Evolutionary conservation across 495 filamentous ascomycete genomes (phyloP), one percentile per base, ranked within the genome.

Genomic region (Astrothelium macrocarpum): DNA sequence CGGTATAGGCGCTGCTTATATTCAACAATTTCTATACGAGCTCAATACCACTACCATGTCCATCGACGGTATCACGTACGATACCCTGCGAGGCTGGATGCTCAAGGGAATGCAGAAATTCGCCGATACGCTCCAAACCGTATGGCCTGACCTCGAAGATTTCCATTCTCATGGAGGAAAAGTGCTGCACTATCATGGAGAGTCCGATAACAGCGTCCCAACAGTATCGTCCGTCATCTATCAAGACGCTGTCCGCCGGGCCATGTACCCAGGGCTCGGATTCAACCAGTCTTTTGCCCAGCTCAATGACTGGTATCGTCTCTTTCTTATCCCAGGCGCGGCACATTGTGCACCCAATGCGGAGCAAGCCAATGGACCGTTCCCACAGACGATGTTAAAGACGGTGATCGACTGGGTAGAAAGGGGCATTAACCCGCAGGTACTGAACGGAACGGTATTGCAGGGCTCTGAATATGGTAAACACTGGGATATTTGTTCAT

Each of bases 401-500:
- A 74, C 64, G 34, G 71, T 82, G 23, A 82, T 82, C 49, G 68
- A 78, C 26, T 82, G 80, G 81, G 81, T 81, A 16, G 79, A 81
- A 64, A 74, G 79, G 9, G 79, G 73, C 14, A 65, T 75, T 1
- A 67, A 72, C 32, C 80, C 80, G 0, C 64, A 60, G 10, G 75
- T 67, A 14, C 65, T 80, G 20, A 78, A 80, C 64, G 71, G 73
- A 9, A 78, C 76, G 23, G 73, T 78, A 2, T 45, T 62, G 36
- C 62, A 65, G 49, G 75, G 75, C 0, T 67, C 69, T 0, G 31
- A 76, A 32, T 46, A 64, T 39, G 80, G 79, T 1, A 70, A 77
- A 67, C 75, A 76, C 10, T 69, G 78, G 65, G 67, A 72, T 64
- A 66, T 84, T 56, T 84, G 80, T 62, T 69, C 67, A 2, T 82